Evolutionary conservation across 495 filamentous ascomycete genomes (phyloP).

Genomic region (Tuber magnatum): DNA sequence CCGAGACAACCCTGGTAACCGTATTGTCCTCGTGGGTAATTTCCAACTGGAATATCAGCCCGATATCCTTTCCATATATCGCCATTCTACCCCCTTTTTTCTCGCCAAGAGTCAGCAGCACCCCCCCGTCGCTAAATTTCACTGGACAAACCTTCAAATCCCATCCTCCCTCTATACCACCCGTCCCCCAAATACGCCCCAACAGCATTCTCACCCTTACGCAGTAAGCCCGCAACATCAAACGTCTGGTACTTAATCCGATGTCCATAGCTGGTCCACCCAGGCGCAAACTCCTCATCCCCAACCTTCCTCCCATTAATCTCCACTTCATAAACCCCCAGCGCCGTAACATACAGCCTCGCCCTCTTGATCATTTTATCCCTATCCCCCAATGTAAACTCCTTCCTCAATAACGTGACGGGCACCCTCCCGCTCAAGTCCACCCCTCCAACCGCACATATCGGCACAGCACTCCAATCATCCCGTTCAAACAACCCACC

Average conservation of each 20-base stretch:
- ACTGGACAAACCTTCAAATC: constrained; percentile 33
- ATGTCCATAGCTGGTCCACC: constrained; percentile 52
- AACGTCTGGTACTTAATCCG: constrained; percentile 50
- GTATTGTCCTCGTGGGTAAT: constrained; percentile 37
- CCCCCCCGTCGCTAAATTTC: neutral
- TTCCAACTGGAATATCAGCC: constrained; percentile 47
- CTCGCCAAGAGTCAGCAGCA: neutral
- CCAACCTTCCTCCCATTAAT: constrained; percentile 51
- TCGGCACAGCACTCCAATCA: neutral
- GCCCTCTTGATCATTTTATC: constrained; percentile 23
- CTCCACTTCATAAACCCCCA: constrained; percentile 49
- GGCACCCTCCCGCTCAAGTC: neutral
- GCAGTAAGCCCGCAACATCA: constrained; percentile 46
- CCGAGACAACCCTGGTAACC: constrained; percentile 41
- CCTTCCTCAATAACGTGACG: neutral
- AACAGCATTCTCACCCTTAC: constrained; percentile 45
- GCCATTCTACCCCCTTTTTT: constrained; percentile 37
- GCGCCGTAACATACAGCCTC: constrained; percentile 49
- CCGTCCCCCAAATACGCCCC: constrained; percentile 51
- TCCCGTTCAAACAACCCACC: neutral
- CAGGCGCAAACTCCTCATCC: constrained; percentile 47
- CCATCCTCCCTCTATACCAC: constrained; percentile 51
- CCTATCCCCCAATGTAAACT: neutral
- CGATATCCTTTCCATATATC: constrained; percentile 48
- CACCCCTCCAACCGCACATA: neutral